A percentile compares a stretch with the other conserved stretches of the same genome.
Evolutionary conservation across 148 eudicot species (phyloP).

Genomic region (Chenopodium suecicum): DNA sequence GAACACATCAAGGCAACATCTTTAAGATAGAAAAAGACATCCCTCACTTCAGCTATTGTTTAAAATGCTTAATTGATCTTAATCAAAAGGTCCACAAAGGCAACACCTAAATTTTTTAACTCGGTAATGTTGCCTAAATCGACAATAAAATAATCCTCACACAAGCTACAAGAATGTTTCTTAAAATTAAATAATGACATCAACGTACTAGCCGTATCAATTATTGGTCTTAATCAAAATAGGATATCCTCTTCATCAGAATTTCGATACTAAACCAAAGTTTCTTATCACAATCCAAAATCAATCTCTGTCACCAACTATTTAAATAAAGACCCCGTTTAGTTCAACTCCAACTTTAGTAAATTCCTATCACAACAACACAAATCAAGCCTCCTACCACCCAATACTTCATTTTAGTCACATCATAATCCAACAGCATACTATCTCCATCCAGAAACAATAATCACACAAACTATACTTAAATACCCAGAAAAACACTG

Average conservation of each 20-base stretch:
- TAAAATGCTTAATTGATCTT: neutral
- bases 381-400: neutral
- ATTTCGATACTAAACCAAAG: neutral
- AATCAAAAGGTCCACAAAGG: neutral
- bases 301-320: neutral
- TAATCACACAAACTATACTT: neutral
- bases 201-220: too few species aligned
- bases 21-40: neutral
- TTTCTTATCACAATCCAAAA: neutral
- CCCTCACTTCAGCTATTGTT: neutral
- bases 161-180: neutral
- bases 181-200: too few species aligned
- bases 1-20: neutral
- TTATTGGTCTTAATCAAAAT: neutral
- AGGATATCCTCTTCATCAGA: neutral
- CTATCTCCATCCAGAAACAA: neutral
- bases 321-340: neutral
- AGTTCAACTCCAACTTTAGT: neutral
- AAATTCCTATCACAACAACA: neutral
- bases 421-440: neutral
- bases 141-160: neutral
- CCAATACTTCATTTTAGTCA: neutral
- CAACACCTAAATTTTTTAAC: neutral
- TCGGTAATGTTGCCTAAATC: neutral
- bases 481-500: neutral